A percentile compares a stretch with the other conserved stretches of the same genome.
These are phyloP conservation scores for Aureobasidium sp. DNA, from an alignment of 2,329 filamentous ascomycete species.

Conservation along the genomic window DNA sequence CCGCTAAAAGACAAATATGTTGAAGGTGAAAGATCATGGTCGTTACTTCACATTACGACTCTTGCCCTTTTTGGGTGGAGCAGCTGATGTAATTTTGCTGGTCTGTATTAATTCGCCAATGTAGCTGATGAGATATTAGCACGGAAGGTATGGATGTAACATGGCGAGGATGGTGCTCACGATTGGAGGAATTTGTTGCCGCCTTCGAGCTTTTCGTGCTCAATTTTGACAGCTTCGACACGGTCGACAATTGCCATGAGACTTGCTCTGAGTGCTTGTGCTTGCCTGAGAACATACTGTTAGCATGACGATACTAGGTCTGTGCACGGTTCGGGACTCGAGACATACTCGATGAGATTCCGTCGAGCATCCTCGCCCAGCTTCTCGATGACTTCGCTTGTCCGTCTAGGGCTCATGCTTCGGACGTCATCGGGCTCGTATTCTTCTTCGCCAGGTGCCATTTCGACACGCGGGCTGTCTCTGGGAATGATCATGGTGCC, in stretches of 20 bases:
- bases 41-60: constrained; percentile 11
- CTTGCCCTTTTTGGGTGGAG: constrained; percentile 44
- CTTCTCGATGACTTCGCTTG: constrained; percentile 82
- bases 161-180: constrained; percentile 30
- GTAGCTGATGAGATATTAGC: constrained; percentile 54
- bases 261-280: constrained; percentile 79
- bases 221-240: constrained; percentile 87
- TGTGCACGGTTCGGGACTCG: background rate
- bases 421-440: constrained; percentile 83
- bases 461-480: constrained; percentile 62
- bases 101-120: constrained; percentile 91
- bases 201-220: constrained; percentile 92
- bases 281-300: constrained; percentile 55
- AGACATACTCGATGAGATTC: constrained; percentile 53
- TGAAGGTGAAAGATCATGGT: constrained; percentile 2
- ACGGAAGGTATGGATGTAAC: background rate
- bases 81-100: constrained; percentile 51
- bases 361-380: constrained; percentile 74
- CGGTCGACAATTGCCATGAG: constrained; percentile 84
- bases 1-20: constrained; percentile 14
- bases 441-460: constrained; percentile 56
- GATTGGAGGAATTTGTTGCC: constrained; percentile 92
- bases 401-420: constrained; percentile 88
- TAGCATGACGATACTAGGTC: background rate
- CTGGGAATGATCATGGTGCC: constrained; percentile 73